Percentiles rank a stretch among this genome's conserved stretches.
Evolutionary conservation across 192 early-diverging fungal genomes (phyloP).

Genomic region (Coemansia interrupta): DNA sequence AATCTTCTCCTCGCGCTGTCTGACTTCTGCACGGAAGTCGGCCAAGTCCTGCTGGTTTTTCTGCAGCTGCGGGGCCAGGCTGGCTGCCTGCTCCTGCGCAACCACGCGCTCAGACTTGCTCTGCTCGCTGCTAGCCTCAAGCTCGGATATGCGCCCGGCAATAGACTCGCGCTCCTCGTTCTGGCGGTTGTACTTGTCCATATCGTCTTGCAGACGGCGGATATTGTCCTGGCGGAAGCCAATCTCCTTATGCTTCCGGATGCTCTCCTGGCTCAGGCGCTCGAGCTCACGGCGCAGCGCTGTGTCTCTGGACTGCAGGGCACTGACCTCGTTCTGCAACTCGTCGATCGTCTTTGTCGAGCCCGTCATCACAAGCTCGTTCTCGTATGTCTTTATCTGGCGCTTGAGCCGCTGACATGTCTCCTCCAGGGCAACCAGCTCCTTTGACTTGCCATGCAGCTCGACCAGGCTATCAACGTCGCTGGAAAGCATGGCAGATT

Average conservation of each 20-base stretch:
- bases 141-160: conserved; percentile 21
- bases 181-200: conserved; percentile 31
- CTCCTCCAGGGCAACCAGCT: conserved; percentile 28
- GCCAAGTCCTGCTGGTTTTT: conserved; percentile 20
- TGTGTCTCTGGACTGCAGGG: conserved; percentile 37
- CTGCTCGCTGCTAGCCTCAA: conserved; percentile 11
- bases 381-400: conserved; percentile 52
- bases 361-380: conserved; percentile 58
- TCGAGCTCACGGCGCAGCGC: conserved; percentile 56
- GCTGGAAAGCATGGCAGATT: conserved; percentile 6
- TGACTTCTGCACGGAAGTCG: conserved; percentile 30
- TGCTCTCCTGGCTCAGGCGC: conserved; percentile 51
- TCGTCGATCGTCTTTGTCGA: conserved; percentile 68
- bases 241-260: conserved; percentile 57
- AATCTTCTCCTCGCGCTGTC: conserved; percentile 18
- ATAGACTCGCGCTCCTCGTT: conserved; percentile 24
- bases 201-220: conserved; percentile 21
- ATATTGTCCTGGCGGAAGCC: conserved; percentile 45
- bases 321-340: conserved; percentile 58
- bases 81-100: conserved; percentile 19
- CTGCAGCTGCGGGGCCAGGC: conserved; percentile 24
- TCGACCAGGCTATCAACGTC: conserved; percentile 21
- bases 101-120: conserved; percentile 11
- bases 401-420: conserved; percentile 38
- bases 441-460: conserved; percentile 19